phyloP scores from a whole-genome alignment of 768 basidiomycete species.

The Antrodiella citrinella region DNA sequence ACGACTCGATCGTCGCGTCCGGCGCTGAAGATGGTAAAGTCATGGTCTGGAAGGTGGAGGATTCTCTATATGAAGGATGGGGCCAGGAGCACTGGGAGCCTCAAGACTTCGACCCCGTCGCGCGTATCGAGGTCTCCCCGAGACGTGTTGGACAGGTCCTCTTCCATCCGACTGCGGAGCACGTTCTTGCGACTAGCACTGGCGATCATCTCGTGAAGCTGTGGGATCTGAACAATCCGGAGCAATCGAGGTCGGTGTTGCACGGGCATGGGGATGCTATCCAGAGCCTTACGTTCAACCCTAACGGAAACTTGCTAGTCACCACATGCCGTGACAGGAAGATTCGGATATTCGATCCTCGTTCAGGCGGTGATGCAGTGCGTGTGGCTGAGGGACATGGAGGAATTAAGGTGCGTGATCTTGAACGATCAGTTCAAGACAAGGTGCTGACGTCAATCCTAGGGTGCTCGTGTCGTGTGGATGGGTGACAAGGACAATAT shows the following conservation, averaged over 20 bases:
- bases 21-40: slow-evolving; percentile 93
- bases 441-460: too few species aligned
- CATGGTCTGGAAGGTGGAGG: slow-evolving; percentile 82
- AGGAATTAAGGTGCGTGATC: slow-evolving; percentile 59
- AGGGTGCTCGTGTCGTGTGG: slow-evolving; percentile 79
- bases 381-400: slow-evolving; percentile 79
- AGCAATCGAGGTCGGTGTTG: slow-evolving; percentile 52
- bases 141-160: slow-evolving; percentile 91
- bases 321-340: slow-evolving; percentile 94
- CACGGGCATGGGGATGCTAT: slow-evolving; percentile 81
- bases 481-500: slow-evolving; percentile 85
- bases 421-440: too few species aligned
- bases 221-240: slow-evolving; percentile 81
- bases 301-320: slow-evolving; percentile 70
- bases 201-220: slow-evolving; percentile 86
- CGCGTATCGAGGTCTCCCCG: slow-evolving; percentile 66
- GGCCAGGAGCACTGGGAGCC: slow-evolving; percentile 76
- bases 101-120: slow-evolving; percentile 78
- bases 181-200: slow-evolving; percentile 74
- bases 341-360: slow-evolving; percentile 85
- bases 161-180: slow-evolving; percentile 87
- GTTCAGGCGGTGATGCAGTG: slow-evolving; percentile 74
- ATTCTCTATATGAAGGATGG: slow-evolving; percentile 73
- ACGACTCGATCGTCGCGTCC: slow-evolving; percentile 85
- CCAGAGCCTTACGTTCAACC: slow-evolving; percentile 77